These are phyloP conservation scores for Aspergillus ochraceus DNA, from an alignment of 2,329 filamentous ascomycete species.

Conservation along the genomic window DNA sequence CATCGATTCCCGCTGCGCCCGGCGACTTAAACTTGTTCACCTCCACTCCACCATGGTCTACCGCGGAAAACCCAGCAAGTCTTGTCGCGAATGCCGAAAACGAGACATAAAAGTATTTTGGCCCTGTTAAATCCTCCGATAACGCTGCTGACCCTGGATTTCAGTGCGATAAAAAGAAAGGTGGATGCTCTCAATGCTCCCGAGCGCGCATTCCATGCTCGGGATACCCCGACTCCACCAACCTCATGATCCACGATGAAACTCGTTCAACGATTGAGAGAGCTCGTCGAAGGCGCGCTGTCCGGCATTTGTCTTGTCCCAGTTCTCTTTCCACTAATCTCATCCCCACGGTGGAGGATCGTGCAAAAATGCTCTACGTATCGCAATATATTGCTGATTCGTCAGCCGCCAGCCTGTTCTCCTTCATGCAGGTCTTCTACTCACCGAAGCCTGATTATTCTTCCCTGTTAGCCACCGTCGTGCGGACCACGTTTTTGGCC, in stretches of 20 bases:
- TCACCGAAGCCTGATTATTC: background rate
- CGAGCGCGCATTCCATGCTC: slow-evolving; percentile 1
- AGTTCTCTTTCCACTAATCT: background rate
- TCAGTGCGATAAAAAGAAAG: slow-evolving; percentile 5
- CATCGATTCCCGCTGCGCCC: background rate
- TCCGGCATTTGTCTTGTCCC: background rate
- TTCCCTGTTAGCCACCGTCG: background rate
- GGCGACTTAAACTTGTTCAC: background rate
- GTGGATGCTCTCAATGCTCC: slow-evolving; percentile 4
- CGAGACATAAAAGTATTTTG: slow-evolving; percentile 6
- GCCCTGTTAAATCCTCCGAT: background rate
- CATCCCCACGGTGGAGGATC: background rate
- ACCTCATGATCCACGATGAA: slow-evolving; percentile 5
- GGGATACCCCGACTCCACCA: background rate
- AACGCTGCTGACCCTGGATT: background rate
- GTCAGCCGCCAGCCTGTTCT: background rate
- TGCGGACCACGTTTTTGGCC: background rate
- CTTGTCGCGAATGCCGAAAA: slow-evolving; percentile 4
- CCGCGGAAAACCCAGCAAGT: slow-evolving; percentile 7
- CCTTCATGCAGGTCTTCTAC: slow-evolving; percentile 5
- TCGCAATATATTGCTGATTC: slow-evolving; percentile 2
- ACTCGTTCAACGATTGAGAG: background rate
- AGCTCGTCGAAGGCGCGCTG: background rate
- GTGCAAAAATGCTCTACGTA: slow-evolving; percentile 1
- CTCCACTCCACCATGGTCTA: slow-evolving; percentile 3